Base-by-base conservation (phyloP, 1,284 basidiomycete species). In the Ceratobasidium sp. region DNA sequence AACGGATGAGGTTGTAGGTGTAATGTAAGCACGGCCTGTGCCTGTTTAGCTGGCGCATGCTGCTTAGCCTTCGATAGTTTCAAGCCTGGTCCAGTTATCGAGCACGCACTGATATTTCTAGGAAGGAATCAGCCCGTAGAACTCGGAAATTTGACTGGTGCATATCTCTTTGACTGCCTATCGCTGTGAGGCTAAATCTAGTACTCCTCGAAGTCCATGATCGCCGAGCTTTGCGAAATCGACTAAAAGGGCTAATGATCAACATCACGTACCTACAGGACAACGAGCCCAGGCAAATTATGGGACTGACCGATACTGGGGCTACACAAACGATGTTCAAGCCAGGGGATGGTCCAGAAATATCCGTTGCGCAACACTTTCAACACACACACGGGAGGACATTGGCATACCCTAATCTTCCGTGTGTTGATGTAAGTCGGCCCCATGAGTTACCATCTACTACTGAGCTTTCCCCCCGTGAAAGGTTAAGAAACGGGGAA, bases 91-190 rank as follows among this genome's bases (percentile, higher is more conserved):
- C 79, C 82, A 0, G 81, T 74, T 35, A 80, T 92, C 58, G 82
- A 84, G 26, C 83, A 92, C 1, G 90, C 90, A 79, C 83, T 90
- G 1, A 89, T 90, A 28, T 89, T 88, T 81, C 76, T 92, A 39
- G 84, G 33, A 5, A 53, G 35, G 20, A 85, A 37, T 15, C 20
- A 33, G 28, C 54, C 65, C 8, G 23, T 33, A 37, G 65, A 67
- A 28, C 28, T 76, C 3, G 35, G 67, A 17, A 54, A 56, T 51
- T 37, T 61, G 33, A 58, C 10, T 11, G 37, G 58, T 74, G 33
- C 8, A 54, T n/a, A 49, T 45, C 13, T 10, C 23, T 42, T 47
- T 8, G 33, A 4, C 3, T 35, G 17, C 17, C 20, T 23, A 66
- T 39, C 3, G 26, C 1, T 35, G 4, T 10, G 3, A 39, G 28